These are phyloP conservation scores for Paraurostyla sp. DNA, from an alignment of 73 alveolate species.

Conservation along the genomic window DNA sequence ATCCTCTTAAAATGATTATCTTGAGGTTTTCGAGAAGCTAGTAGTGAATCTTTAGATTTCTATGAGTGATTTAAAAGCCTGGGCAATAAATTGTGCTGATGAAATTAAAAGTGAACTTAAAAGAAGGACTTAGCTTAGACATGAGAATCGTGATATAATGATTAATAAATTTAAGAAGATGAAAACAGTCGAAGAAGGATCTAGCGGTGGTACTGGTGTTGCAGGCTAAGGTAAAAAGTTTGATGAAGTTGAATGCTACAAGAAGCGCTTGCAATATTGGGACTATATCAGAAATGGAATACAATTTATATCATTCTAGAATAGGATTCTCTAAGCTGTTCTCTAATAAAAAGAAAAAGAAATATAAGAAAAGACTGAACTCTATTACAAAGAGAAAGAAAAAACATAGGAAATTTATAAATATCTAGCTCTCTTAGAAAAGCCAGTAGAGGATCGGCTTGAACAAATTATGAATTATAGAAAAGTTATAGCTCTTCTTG, in stretches of 20 bases:
- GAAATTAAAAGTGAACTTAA: slow-evolving; percentile 66
- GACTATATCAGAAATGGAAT: slow-evolving; percentile 69
- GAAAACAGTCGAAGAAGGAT: slow-evolving; percentile 19
- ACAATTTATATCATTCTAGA: slow-evolving; percentile 57
- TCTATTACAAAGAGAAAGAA: slow-evolving; percentile 57
- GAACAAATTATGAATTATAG: slow-evolving; percentile 47
- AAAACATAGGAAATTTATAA: slow-evolving; percentile 62
- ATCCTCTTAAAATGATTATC: slow-evolving; percentile 13
- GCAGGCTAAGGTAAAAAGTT: slow-evolving; percentile 3
- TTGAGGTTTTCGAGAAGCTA: slow-evolving; percentile 64
- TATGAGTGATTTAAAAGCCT: slow-evolving; percentile 55
- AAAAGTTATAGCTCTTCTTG: slow-evolving; percentile 23
- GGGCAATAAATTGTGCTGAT: slow-evolving; percentile 79
- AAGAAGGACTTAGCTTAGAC: slow-evolving; percentile 47
- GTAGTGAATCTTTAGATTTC: slow-evolving; percentile 50
- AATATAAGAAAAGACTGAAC: slow-evolving; percentile 49
- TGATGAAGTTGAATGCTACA: slow-evolving; percentile 57
- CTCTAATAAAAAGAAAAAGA: slow-evolving; percentile 21
- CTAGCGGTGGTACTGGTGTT: slow-evolving; percentile 5
- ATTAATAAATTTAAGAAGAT: slow-evolving; percentile 44
- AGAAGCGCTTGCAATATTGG: slow-evolving; percentile 69
- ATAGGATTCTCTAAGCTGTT: slow-evolving; percentile 10
- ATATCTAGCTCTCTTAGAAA: slow-evolving; percentile 65
- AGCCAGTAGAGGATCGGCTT: slow-evolving; percentile 69
- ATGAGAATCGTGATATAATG: slow-evolving; percentile 26